Base-by-base conservation (phyloP, 805 yeast genomes). In the Brettanomyces nanus region DNA sequence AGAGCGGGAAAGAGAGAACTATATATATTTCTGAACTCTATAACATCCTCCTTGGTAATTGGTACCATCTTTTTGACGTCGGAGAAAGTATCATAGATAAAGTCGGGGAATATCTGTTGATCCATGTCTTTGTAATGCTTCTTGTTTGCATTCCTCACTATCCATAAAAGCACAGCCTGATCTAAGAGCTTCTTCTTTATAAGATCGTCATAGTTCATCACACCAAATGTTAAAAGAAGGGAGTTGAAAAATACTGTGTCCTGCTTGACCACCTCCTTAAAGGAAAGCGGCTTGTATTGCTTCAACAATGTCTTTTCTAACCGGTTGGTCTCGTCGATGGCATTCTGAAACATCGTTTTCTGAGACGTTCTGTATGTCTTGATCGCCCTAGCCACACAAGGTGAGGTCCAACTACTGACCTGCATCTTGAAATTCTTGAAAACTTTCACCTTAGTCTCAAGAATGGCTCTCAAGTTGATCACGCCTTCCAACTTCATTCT, bases 401-500 rank as follows among this genome's bases (percentile, higher is more conserved):
- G 31, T 17, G 59, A 46, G 4, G 59, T 40, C 3, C 22, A 21
- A 10, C 47, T 44, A 7, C 46, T 42, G 6, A 45, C 47, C 2
- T 52, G 33, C 3, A 45, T 43, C 9, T 62, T 61, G 9, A 62
- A 51, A 6, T 43, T 43, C 39, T 66, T 70, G 21, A 71, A 54
- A 3, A 65, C 51, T 0, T 56, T 58, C 2, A 69, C 40, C 46
- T 80, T 80, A n/a, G 72, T 59, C 19, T 65, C 67, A 9, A 81
- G 45, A 2, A 84, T 75, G 9, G 61, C 49, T 19, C 69, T 56
- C 28, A 81, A 50, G 46, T 77, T 73, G 43, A 70, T 68, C 22
- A 77, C 51, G 0, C 87, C 89, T 35, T 80, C 80, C 10, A 82
- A 55, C 36, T 67, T 58, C 70, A 74, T 71, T 51, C 89, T 66